Evolutionary conservation across 2,329 filamentous ascomycete species (phyloP).

Genomic region (Aspergillus pseudonomiae): DNA sequence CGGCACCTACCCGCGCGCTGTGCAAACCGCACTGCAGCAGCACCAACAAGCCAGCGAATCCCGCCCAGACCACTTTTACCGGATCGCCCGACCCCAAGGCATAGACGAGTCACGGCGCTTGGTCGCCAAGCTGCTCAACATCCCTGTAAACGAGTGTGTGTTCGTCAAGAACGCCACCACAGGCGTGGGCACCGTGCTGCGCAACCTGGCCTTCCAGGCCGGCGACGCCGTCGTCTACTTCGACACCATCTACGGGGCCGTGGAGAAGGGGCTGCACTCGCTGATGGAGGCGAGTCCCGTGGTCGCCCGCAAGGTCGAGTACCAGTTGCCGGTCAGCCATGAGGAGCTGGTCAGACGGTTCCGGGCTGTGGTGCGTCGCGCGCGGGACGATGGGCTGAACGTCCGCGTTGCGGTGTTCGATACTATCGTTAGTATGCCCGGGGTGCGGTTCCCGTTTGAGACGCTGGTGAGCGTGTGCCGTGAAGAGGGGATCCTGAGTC

Average conservation of each 20-base stretch:
- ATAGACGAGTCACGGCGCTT: conserved; percentile 68
- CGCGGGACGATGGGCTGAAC: conserved; percentile 61
- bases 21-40: conserved; percentile 63
- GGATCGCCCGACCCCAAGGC: conserved; percentile 64
- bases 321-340: conserved; percentile 72
- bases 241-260: conserved; percentile 75
- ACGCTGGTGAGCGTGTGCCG: conserved; percentile 65
- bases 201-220: conserved; percentile 67
- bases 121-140: conserved; percentile 68
- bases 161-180: conserved; percentile 82
- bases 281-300: conserved; percentile 68
- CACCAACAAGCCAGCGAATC: conserved; percentile 70
- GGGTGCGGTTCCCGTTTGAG: conserved; percentile 79
- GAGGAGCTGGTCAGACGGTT: conserved; percentile 67
- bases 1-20: conserved; percentile 68
- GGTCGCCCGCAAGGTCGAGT: conserved; percentile 56
- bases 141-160: conserved; percentile 67
- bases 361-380: conserved; percentile 57
- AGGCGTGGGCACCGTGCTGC: conserved; percentile 71
- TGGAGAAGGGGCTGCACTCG: conserved; percentile 73
- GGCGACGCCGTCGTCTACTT: conserved; percentile 80
- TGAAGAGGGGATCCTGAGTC: conserved; percentile 68
- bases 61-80: conserved; percentile 74
- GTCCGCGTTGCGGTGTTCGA: conserved; percentile 76
- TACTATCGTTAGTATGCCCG: conserved; percentile 76